These are phyloP conservation scores for Suillus luteus DNA, from an alignment of 768 basidiomycete genomes.

Conservation along the genomic window DNA sequence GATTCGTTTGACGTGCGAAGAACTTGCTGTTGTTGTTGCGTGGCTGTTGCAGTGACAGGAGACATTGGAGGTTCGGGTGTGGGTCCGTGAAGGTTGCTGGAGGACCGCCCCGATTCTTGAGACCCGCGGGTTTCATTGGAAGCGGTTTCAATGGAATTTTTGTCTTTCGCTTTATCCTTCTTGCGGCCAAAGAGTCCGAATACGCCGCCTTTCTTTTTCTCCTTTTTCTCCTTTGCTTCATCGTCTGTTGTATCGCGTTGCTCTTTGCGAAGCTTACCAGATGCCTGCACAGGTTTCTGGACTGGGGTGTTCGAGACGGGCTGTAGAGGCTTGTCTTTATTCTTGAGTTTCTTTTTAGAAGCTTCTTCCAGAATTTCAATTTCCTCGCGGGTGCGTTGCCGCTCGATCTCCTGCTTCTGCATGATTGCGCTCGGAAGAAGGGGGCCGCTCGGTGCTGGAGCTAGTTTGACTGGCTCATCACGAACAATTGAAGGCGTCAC, in stretches of 20 bases:
- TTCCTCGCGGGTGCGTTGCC: constrained; percentile 55
- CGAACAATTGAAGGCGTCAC: constrained; percentile 80
- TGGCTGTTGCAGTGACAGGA: constrained; percentile 52
- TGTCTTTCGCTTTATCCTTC: constrained; percentile 75
- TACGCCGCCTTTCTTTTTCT: constrained; percentile 69
- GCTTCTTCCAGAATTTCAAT: constrained; percentile 45
- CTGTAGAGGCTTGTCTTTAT: constrained; percentile 47
- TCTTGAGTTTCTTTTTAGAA: constrained; percentile 50
- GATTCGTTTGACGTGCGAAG: constrained; percentile 23
- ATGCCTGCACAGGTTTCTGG: constrained; percentile 17
- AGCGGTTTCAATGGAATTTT: constrained; percentile 54
- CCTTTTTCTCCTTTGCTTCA: constrained; percentile 53
- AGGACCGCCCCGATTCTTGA: constrained; percentile 64
- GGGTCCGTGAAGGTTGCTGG: constrained; percentile 39
- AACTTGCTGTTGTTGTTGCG: constrained; percentile 59
- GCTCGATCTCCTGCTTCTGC: constrained; percentile 53
- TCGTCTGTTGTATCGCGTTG: constrained; percentile 41
- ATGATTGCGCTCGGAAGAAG: constrained; percentile 41
- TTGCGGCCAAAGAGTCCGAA: constrained; percentile 78
- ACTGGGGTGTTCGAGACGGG: constrained; percentile 24
- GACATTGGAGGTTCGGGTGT: constrained; percentile 40
- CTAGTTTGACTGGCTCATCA: constrained; percentile 39
- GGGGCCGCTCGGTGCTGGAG: constrained; percentile 23
- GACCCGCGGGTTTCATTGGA: constrained; percentile 53
- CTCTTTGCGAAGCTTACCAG: constrained; percentile 48